Percentiles rank a stretch among this genome's conserved stretches.
Conservation (phyloP, 1,139 yeast genomes). For the Yamadazyma siamensis region DNA sequence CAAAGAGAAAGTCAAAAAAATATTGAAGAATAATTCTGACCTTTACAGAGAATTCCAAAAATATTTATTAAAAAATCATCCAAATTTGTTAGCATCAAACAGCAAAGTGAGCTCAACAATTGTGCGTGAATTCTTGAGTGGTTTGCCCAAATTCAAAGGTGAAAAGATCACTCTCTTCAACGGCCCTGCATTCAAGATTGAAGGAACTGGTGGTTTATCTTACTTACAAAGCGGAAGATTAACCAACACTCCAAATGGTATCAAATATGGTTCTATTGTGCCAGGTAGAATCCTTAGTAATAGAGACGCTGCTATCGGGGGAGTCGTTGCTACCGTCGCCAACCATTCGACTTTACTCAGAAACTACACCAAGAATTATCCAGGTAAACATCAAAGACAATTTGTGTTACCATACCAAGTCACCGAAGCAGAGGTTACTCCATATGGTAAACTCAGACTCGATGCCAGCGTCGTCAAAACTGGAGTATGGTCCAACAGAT, state of each 20-base stretch:
- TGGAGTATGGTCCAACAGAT: constrained; percentile 38
- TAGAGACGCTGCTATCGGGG: constrained; percentile 67
- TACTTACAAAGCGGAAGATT: constrained; percentile 72
- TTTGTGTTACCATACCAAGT: constrained; percentile 44
- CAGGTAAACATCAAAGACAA: constrained; percentile 45
- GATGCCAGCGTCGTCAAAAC: constrained; percentile 40
- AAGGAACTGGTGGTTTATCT: constrained; percentile 74
- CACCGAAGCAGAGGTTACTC: constrained; percentile 36
- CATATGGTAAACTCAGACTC: constrained; percentile 35
- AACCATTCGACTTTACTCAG: constrained; percentile 40
- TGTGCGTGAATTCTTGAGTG: constrained; percentile 27
- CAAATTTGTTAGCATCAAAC: constrained; percentile 26
- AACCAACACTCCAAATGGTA: constrained; percentile 72
- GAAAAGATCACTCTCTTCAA: constrained; percentile 6
- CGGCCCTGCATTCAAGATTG: constrained; percentile 19
- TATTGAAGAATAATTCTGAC: constrained; percentile 32
- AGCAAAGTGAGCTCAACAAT: constrained; percentile 19
- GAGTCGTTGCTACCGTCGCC: constrained; percentile 54
- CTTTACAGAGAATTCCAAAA: constrained; percentile 28
- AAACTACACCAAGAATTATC: constrained; percentile 38
- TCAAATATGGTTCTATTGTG: constrained; percentile 53
- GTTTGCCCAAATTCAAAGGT: constrained; percentile 6
- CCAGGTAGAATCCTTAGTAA: constrained; percentile 67
- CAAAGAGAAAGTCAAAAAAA: constrained; percentile 22
- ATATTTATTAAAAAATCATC: constrained; percentile 35